Conservation (phyloP, 352 stramenopile species). For the Thraustotheca clavata region DNA sequence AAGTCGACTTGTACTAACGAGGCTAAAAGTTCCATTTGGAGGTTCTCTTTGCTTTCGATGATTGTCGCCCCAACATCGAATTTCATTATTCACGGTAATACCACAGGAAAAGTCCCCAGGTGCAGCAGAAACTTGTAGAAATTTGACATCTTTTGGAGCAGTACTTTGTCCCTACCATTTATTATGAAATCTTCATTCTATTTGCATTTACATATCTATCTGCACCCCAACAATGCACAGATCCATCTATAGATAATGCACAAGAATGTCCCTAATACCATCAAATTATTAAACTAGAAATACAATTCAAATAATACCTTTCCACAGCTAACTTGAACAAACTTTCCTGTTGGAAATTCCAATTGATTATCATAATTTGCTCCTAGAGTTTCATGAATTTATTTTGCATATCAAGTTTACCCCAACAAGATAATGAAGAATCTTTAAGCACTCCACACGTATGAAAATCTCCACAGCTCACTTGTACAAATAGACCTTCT, state of each 20-base stretch:
- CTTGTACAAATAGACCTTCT: slow-evolving; percentile 64
- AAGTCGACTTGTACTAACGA: slow-evolving; percentile 60
- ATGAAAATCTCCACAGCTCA: slow-evolving; percentile 76
- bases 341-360: slow-evolving; percentile 40
- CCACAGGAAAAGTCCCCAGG: slow-evolving; percentile 56
- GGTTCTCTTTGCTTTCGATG: slow-evolving; percentile 45
- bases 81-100: slow-evolving; percentile 39
- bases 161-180: slow-evolving; percentile 38
- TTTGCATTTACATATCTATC: slow-evolving; percentile 33
- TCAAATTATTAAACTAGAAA: slow-evolving; percentile 18
- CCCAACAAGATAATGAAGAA: slow-evolving; percentile 67
- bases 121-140: slow-evolving; percentile 56
- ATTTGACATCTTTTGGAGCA: slow-evolving; percentile 30
- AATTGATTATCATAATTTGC: slow-evolving; percentile 27
- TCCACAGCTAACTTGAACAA: slow-evolving; percentile 70
- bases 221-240: slow-evolving; percentile 55
- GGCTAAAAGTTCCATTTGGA: slow-evolving; percentile 39
- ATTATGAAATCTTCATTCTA: background rate
- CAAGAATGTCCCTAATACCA: slow-evolving; percentile 27
- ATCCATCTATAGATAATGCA: slow-evolving; percentile 40
- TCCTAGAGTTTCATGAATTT: background rate
- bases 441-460: slow-evolving; percentile 75
- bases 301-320: slow-evolving; percentile 21
- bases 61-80: slow-evolving; percentile 73
- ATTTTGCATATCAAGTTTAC: slow-evolving; percentile 18